These are phyloP conservation scores for Casaregolazyma lundiana DNA, from an alignment of 1,139 yeast genomes.

Conservation along the genomic window DNA sequence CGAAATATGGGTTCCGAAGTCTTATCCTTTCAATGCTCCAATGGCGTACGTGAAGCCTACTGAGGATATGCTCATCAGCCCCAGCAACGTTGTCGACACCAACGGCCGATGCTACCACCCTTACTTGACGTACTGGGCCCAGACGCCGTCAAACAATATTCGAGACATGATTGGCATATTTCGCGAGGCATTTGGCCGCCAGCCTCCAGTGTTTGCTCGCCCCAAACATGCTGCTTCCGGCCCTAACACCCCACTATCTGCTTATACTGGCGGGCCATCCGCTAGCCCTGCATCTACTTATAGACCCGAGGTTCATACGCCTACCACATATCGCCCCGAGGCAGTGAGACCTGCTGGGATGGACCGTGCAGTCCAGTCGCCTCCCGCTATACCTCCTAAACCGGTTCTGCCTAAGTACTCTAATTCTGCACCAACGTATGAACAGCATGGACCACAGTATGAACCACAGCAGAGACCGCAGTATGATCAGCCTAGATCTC, in stretches of 20 bases:
- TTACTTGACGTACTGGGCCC: slow-evolving; percentile 54
- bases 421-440: slow-evolving; percentile 5
- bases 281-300: slow-evolving; percentile 2
- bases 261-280: no score
- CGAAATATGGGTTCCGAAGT: slow-evolving; percentile 71
- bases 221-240: slow-evolving; percentile 21
- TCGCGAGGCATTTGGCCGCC: slow-evolving; percentile 40
- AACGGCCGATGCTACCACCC: slow-evolving; percentile 76
- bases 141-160: slow-evolving; percentile 36
- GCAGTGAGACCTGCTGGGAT: not conserved
- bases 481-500: not conserved
- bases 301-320: not conserved
- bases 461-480: not conserved
- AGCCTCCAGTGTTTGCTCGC: slow-evolving; percentile 50
- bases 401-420: slow-evolving; percentile 12
- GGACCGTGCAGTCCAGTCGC: not conserved
- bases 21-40: slow-evolving; percentile 65
- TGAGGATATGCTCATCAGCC: slow-evolving; percentile 45
- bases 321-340: not conserved
- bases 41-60: slow-evolving; percentile 54
- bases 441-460: not conserved
- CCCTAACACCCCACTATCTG: slow-evolving; percentile 15
- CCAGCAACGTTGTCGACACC: slow-evolving; percentile 67
- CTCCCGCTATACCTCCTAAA: slow-evolving; percentile 13
- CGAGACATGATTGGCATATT: slow-evolving; percentile 38